Evolutionary conservation across 306 rosid genomes (phyloP), one percentile per base, ranked within the genome.

Genomic region (Acacia acuminata): DNA sequence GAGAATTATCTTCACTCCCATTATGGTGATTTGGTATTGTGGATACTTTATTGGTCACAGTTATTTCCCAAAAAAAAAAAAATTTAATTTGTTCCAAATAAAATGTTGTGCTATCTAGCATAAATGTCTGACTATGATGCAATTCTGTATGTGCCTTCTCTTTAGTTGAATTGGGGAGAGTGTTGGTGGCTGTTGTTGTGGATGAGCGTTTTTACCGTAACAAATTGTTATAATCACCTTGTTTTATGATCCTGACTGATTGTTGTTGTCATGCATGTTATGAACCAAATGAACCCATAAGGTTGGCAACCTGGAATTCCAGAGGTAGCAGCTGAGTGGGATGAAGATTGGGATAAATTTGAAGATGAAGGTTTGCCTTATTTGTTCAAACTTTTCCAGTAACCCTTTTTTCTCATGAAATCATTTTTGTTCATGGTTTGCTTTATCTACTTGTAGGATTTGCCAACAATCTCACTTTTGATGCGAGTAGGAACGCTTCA

Each of bases 281-380:
- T 77, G 38, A 81, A 84, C 61, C 51, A 32, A 53, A 80, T 87
- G 86, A 77, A 81, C 72, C 67, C 71, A 78, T 64, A 70, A 94
- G 99, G 99, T 63, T 95, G 99, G 99, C 94, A 88, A 95, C 98
- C 98, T 45, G 98, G 96, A 83, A 84, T 90, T 83, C 84, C 88
- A 19, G 98, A 92, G 68, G 91, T 81, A 68, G 92, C 99, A 64
- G 91, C 94, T 81, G 88, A 85, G 71, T 96, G 99, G 99, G 99
- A 96, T 81, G 99, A 96, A 89, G 99, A 96, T 61, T 96, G 99
- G 99, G 99, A 96, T 90, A 96, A 96, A 86, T 96, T 96, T 76
- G 99, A 96, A 86, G 99, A 96, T 71, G 99, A 92, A 88, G 98
- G 99, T 96, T 81, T 67, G 87, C 82, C 73, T 69, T 75, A 22